Evolutionary conservation across 345 rosid species (phyloP).

Genomic region (Syzygium grande): DNA sequence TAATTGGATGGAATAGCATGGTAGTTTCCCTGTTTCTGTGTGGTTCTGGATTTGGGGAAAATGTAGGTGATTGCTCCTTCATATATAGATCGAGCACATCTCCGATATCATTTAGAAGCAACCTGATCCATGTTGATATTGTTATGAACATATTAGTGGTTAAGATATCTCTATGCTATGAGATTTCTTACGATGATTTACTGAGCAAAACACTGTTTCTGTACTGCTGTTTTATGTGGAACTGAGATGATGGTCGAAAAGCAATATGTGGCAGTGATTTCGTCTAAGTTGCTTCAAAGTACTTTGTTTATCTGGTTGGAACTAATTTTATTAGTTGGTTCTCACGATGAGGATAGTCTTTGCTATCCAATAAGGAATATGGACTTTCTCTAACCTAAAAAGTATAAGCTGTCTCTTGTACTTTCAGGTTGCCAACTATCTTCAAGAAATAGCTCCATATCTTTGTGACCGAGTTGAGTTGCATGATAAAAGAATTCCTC

Average conservation of each 20-base stretch:
- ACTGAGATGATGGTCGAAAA: background rate
- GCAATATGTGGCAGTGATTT: background rate
- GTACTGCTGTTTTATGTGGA: background rate
- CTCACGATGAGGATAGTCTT: background rate
- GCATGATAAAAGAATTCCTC: conserved; percentile 62
- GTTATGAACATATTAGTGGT: background rate
- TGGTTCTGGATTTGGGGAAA: background rate
- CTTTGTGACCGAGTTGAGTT: conserved; percentile 87
- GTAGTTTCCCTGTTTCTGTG: background rate
- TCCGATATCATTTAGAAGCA: background rate
- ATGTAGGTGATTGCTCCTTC: background rate
- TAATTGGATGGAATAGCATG: background rate
- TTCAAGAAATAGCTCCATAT: conserved; percentile 95
- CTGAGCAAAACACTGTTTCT: background rate
- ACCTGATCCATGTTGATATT: background rate
- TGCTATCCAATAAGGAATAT: background rate
- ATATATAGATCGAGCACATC: background rate
- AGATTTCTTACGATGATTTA: background rate
- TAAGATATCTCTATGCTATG: background rate
- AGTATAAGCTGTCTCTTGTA: background rate
- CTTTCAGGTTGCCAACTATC: conserved; percentile 82
- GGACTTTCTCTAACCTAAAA: background rate
- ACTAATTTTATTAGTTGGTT: background rate
- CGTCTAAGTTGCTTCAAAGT: background rate
- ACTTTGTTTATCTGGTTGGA: background rate